Base-by-base conservation (phyloP, 1,139 yeast species). In the Candida mesenterica region DNA sequence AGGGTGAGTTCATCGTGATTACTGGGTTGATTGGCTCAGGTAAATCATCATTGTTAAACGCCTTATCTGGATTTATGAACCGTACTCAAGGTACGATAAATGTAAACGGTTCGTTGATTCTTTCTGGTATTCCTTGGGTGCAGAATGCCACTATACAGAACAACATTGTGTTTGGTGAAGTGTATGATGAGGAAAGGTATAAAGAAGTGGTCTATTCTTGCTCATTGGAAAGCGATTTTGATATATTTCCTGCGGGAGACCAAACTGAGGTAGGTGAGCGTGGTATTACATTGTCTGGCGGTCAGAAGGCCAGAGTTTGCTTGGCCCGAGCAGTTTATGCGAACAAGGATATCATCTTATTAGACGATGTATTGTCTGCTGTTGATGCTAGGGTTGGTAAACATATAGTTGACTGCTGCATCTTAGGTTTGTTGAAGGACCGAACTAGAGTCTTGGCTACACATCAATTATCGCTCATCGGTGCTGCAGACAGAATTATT, bases 341-440 rank as follows among this genome's bases (percentile, higher is more conserved):
- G 28, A 67, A 77, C 39, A 53, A 49, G 19, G 88, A 83, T 41
- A 78, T 84, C 28, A 64, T 86, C 15, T 59, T 89, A 39, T 65
- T 89, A 41, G 97, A 89, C 54, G 97, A 89, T 59, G 94, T 88
- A 4, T 67, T 89, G 40, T 79, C 89, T 62, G 97, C 96, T 2
- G 96, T 89, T 10, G 97, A 89, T 65, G 87, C 96, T 5, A 80
- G 86, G 52, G 96, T 88, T 17, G 96, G 96, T 30, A 81, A 79
- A 46, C 85, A 82, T 50, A 85, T 89, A 34, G 77, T 87, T 72
- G 81, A 81, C 39, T 62, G 75, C 16, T 86, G 95, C 57, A 60
- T 88, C 32, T 44, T 74, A 41, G 90, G 84, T 0, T 46, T 77
- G 33, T 55, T 88, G 48, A 58, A 61, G 30, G 61, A 65, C 8